Evolutionary conservation across 2,329 filamentous ascomycete species (phyloP).

Genomic region (Aureobasidium sp.): DNA sequence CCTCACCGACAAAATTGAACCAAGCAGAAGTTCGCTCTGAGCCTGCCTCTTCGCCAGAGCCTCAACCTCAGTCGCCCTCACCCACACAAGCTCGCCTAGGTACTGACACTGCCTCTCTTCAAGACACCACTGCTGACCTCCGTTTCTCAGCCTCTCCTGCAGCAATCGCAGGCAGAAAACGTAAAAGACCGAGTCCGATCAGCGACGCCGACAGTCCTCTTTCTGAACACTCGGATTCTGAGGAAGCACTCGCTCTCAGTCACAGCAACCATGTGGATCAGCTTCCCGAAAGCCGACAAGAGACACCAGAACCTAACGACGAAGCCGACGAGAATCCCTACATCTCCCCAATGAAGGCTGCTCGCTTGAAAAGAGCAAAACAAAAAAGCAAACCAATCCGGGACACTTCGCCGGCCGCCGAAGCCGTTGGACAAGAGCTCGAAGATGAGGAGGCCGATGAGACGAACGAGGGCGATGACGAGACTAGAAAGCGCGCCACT

Average conservation of each 20-base stretch:
- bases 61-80: conserved; percentile 11
- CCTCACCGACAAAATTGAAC: conserved; percentile 65
- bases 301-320: conserved; percentile 10
- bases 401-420: conserved; percentile 25
- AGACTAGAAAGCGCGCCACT: conserved; percentile 19
- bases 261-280: conserved; percentile 25
- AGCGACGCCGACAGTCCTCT: conserved; percentile 30
- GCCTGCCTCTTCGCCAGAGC: conserved; percentile 19
- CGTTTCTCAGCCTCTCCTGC: not conserved
- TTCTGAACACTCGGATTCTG: conserved; percentile 30
- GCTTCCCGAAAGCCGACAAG: conserved; percentile 10
- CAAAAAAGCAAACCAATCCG: conserved; percentile 8
- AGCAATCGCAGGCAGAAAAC: conserved; percentile 31
- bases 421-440: conserved; percentile 33
- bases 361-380: conserved; percentile 12
- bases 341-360: conserved; percentile 15
- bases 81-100: not conserved
- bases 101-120: not conserved
- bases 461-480: conserved; percentile 26
- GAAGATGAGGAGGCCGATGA: conserved; percentile 30
- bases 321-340: conserved; percentile 22
- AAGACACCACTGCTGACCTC: not conserved
- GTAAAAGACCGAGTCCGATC: conserved; percentile 38
- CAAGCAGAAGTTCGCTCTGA: conserved; percentile 43
- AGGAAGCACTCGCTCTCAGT: conserved; percentile 22